A percentile compares a stretch with the other conserved stretches of the same genome.
Evolutionary conservation across 1,284 basidiomycete genomes (phyloP).

Genomic region (Gymnopus androsaceus): DNA sequence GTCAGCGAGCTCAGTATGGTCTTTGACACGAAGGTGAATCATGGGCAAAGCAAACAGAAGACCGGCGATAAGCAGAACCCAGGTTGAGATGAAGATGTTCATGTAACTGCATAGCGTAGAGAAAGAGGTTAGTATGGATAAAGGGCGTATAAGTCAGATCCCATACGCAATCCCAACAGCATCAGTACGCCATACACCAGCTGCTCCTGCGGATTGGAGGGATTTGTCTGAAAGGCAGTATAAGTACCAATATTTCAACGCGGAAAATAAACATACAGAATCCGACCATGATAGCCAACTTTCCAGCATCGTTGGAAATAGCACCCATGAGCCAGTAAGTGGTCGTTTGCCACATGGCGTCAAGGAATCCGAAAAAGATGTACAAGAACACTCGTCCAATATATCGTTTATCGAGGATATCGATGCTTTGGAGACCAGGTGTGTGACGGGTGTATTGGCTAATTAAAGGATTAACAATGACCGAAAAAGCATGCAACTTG

Average conservation of each 20-base stretch:
- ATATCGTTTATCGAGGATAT: conserved; percentile 56
- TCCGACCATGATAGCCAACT: conserved; percentile 54
- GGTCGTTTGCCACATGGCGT: conserved; percentile 59
- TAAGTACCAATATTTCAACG: too few species aligned
- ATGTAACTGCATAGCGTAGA: conserved; percentile 26
- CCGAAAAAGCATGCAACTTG: neutral
- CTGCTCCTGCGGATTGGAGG: conserved; percentile 36
- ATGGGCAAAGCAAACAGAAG: conserved; percentile 35
- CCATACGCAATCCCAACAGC: conserved; percentile 26
- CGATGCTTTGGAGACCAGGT: conserved; percentile 47
- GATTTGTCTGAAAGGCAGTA: conserved; percentile 27
- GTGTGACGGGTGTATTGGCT: conserved; percentile 69
- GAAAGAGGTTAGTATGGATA: neutral
- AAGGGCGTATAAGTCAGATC: neutral
- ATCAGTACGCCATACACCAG: conserved; percentile 35
- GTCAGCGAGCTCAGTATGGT: conserved; percentile 32
- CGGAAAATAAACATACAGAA: conserved; percentile 19
- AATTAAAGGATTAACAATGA: neutral
- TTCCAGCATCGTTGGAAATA: conserved; percentile 60
- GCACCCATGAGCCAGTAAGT: conserved; percentile 63
- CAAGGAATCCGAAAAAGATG: conserved; percentile 59
- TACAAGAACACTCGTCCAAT: conserved; percentile 57
- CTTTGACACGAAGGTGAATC: conserved; percentile 33
- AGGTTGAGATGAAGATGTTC: conserved; percentile 35
- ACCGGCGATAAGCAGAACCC: conserved; percentile 31